phyloP scores from a whole-genome alignment of 2,329 filamentous ascomycete species.

The Hymenoscyphus repandus region DNA sequence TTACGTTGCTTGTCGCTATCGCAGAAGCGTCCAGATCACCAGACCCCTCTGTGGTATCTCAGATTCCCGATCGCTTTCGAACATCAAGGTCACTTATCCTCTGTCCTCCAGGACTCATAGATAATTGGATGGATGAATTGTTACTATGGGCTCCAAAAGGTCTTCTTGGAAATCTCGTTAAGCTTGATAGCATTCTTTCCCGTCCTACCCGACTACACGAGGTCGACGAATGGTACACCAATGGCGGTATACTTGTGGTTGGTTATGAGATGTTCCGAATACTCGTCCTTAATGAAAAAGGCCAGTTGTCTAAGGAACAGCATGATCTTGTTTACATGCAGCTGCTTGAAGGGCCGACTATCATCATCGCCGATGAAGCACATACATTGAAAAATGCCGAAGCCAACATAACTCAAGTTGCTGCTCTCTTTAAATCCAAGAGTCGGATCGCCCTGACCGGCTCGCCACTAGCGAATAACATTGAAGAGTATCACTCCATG shows the following conservation, averaged over 20 bases:
- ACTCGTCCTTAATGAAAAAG: slow-evolving; percentile 35
- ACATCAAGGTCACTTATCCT: slow-evolving; percentile 63
- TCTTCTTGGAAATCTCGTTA: slow-evolving; percentile 50
- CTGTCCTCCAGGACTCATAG: slow-evolving; percentile 67
- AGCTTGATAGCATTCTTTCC: slow-evolving; percentile 43
- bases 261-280: slow-evolving; percentile 66
- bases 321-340: slow-evolving; percentile 39
- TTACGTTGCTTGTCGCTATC: slow-evolving; percentile 74
- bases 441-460: slow-evolving; percentile 81
- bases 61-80: slow-evolving; percentile 64
- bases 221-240: slow-evolving; percentile 54
- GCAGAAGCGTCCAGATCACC: slow-evolving; percentile 57
- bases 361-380: slow-evolving; percentile 82
- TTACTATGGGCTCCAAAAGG: slow-evolving; percentile 58
- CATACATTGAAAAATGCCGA: slow-evolving; percentile 68
- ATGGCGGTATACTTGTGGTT: slow-evolving; percentile 70
- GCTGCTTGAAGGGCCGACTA: slow-evolving; percentile 56
- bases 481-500: slow-evolving; percentile 81
- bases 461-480: slow-evolving; percentile 78
- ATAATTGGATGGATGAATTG: slow-evolving; percentile 82
- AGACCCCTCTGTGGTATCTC: slow-evolving; percentile 50
- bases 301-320: slow-evolving; percentile 26
- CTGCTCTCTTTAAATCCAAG: slow-evolving; percentile 56
- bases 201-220: slow-evolving; percentile 36
- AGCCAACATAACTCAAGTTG: slow-evolving; percentile 47